phyloP scores from a whole-genome alignment of 768 basidiomycete species.

The Suillus discolor region DNA sequence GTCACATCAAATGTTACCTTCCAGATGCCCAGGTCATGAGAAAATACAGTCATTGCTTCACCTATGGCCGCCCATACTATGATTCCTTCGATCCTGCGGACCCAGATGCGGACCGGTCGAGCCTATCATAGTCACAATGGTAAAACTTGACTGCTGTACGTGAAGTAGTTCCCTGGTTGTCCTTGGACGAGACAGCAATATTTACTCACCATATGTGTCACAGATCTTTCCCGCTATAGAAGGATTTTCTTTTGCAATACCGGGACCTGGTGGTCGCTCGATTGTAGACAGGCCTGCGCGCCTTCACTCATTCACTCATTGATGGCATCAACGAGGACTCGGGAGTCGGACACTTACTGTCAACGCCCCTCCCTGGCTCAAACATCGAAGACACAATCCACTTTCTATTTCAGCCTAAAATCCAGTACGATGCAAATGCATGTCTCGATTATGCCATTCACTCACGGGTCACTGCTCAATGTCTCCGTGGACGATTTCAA shows the following conservation, averaged over 20 bases:
- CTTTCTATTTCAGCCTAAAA: background rate
- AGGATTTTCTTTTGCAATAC: background rate
- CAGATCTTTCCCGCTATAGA: background rate
- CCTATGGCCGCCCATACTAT: no score
- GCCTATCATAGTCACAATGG: no score
- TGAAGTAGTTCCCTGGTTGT: background rate
- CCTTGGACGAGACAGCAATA: background rate
- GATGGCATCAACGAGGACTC: background rate
- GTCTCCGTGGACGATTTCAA: background rate
- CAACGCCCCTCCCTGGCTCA: background rate
- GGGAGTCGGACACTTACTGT: background rate
- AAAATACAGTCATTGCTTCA: no score
- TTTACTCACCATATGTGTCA: background rate
- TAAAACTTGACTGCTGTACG: background rate
- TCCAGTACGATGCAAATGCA: background rate
- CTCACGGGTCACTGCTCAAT: background rate
- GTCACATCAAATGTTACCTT: no score
- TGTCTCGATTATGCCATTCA: background rate
- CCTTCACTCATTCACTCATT: background rate
- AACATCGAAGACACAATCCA: background rate
- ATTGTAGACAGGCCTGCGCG: background rate
- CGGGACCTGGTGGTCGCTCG: background rate
- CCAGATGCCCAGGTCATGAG: no score
- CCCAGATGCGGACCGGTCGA: no score
- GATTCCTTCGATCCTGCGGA: no score